A percentile compares a stretch with the other conserved stretches of the same genome.
phyloP scores from a whole-genome alignment of 495 filamentous ascomycete genomes.

The Filosporella fistucella region DNA sequence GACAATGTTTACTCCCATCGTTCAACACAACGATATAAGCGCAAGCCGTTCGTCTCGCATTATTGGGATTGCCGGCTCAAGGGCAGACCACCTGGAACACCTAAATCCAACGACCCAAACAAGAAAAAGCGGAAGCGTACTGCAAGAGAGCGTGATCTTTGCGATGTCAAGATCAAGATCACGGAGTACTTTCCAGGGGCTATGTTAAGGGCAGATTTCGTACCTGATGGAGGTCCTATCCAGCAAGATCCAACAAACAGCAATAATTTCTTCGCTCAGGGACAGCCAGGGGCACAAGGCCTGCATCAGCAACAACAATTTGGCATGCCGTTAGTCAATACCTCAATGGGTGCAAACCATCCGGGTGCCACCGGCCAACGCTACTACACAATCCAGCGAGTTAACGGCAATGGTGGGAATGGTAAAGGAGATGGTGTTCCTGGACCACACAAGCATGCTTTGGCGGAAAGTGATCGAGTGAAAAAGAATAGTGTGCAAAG shows the following conservation, averaged over 20 bases:
- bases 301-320: slow-evolving; percentile 33
- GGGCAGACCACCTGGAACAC: slow-evolving; percentile 76
- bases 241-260: slow-evolving; percentile 16
- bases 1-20: slow-evolving; percentile 93
- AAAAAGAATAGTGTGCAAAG: slow-evolving; percentile 81
- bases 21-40: slow-evolving; percentile 82
- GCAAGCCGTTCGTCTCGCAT: slow-evolving; percentile 76
- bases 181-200: slow-evolving; percentile 71
- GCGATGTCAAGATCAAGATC: slow-evolving; percentile 91
- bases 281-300: slow-evolving; percentile 21
- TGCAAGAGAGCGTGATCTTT: slow-evolving; percentile 71
- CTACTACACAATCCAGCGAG: slow-evolving; percentile 70
- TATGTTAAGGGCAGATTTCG: slow-evolving; percentile 26
- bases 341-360: slow-evolving; percentile 25
- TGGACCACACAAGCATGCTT: slow-evolving; percentile 67
- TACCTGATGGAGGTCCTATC: slow-evolving; percentile 26
- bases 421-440: slow-evolving; percentile 64
- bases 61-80: slow-evolving; percentile 92
- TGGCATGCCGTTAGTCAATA: slow-evolving; percentile 35
- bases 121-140: slow-evolving; percentile 87
- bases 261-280: slow-evolving; percentile 31
- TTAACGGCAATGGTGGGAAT: slow-evolving; percentile 73
- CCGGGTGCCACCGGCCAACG: slow-evolving; percentile 44
- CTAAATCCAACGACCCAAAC: slow-evolving; percentile 78
- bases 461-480: slow-evolving; percentile 77